These are phyloP conservation scores for Irpex sp. DNA, from an alignment of 1,284 basidiomycete species.

Conservation along the genomic window DNA sequence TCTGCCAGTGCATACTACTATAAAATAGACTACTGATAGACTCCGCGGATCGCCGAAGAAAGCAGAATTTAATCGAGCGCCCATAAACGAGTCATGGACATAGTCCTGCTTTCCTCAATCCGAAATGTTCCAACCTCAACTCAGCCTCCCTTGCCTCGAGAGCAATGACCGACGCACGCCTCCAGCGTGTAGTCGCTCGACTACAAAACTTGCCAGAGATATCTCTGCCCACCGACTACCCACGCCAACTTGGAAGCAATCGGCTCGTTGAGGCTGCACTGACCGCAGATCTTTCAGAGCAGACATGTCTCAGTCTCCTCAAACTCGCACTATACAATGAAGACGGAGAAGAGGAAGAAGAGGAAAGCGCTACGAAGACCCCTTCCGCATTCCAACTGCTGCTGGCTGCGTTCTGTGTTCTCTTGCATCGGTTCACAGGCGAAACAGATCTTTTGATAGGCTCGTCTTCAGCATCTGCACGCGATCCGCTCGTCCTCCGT, in stretches of 20 bases:
- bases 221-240: constrained; percentile 95
- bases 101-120: not conserved
- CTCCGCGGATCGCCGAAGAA: not conserved
- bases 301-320: constrained; percentile 63
- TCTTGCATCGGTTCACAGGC: constrained; percentile 93
- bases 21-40: no score
- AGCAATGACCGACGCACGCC: constrained; percentile 32
- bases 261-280: constrained; percentile 79
- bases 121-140: not conserved
- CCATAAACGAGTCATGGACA: not conserved
- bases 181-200: constrained; percentile 52
- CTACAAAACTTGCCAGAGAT: constrained; percentile 83
- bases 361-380: constrained; percentile 42
- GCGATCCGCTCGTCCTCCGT: constrained; percentile 81
- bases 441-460: constrained; percentile 94
- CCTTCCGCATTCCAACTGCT: constrained; percentile 91
- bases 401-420: constrained; percentile 84
- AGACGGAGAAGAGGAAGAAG: constrained; percentile 39
- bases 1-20: not conserved
- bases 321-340: constrained; percentile 73
- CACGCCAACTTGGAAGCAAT: constrained; percentile 70
- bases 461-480: constrained; percentile 77
- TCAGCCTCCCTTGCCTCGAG: not conserved
- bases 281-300: constrained; percentile 57
- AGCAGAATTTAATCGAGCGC: not conserved